phyloP scores from a whole-genome alignment of 202 grass and related monocot species.

The Carex arenaria region DNA sequence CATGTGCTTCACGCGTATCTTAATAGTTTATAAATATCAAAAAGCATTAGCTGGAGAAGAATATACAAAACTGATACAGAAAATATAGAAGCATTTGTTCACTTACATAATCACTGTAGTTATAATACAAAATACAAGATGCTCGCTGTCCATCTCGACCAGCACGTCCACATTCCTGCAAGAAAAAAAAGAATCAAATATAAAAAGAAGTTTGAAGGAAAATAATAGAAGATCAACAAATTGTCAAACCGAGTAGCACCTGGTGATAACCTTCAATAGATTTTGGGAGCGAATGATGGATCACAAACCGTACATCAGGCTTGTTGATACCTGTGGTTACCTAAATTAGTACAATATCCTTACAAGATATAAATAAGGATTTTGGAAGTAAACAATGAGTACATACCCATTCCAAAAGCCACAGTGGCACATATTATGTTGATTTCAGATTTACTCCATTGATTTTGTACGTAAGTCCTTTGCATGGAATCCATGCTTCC shows the following conservation, averaged over 20 bases:
- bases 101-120: conserved; percentile 96
- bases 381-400: conserved; percentile 22
- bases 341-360: conserved; percentile 31
- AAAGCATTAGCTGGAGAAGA: conserved; percentile 29
- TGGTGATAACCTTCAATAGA: conserved; percentile 99
- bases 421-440: conserved; percentile 97
- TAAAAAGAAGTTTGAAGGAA: not conserved
- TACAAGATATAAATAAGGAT: conserved; percentile 19
- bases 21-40: conserved; percentile 23
- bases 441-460: conserved; percentile 80
- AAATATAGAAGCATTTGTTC: conserved; percentile 17
- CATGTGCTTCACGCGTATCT: conserved; percentile 87
- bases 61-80: conserved; percentile 17
- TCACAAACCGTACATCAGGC: conserved; percentile 99
- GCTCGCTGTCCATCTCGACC: conserved; percentile 80
- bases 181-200: not conserved
- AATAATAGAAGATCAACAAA: not conserved
- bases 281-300: conserved; percentile 96
- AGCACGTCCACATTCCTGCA: conserved; percentile 81
- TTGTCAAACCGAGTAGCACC: conserved; percentile 36
- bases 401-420: conserved; percentile 99
- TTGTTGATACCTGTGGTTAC: conserved; percentile 81
- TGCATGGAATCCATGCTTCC: conserved; percentile 77
- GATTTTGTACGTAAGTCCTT: conserved; percentile 56
- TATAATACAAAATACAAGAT: conserved; percentile 83